These are phyloP conservation scores for Tillandsia leiboldiana DNA, from an alignment of 176 grass and related monocot species.

Conservation along the genomic window DNA sequence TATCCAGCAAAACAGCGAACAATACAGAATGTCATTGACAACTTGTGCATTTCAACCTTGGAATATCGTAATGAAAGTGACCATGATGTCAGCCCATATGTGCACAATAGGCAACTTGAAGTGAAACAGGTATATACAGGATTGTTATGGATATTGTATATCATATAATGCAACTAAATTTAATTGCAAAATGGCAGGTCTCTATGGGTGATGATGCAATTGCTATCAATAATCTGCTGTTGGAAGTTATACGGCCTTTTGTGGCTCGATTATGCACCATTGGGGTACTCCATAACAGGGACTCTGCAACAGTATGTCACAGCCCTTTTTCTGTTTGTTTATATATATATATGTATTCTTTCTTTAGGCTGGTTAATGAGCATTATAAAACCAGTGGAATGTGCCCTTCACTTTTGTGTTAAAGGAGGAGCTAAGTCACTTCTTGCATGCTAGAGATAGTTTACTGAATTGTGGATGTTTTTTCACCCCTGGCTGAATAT, in stretches of 20 bases:
- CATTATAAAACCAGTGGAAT: not conserved
- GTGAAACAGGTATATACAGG: conserved; percentile 41
- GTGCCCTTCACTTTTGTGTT: not conserved
- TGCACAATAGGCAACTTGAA: conserved; percentile 52
- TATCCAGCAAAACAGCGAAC: conserved; percentile 48
- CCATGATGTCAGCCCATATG: conserved; percentile 51
- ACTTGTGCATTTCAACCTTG: conserved; percentile 69
- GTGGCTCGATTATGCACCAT: conserved; percentile 41
- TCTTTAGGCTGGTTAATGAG: not conserved
- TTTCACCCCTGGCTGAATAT: no score
- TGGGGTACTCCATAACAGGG: conserved; percentile 48
- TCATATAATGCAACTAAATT: conserved; percentile 16
- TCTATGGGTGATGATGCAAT: conserved; percentile 45
- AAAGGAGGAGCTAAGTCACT: not conserved
- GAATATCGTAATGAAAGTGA: conserved; percentile 71
- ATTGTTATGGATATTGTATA: not conserved
- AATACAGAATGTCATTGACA: conserved; percentile 81
- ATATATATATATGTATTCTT: not conserved
- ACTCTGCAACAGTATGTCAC: conserved; percentile 49
- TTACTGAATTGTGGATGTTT: no score
- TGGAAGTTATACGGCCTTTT: conserved; percentile 49
- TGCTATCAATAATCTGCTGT: conserved; percentile 39
- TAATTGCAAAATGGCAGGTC: conserved; percentile 41
- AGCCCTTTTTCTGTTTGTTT: not conserved
- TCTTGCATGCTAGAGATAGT: no score